phyloP scores from a whole-genome alignment of 257 asterid genomes.

The Solanum pinnatisectum region DNA sequence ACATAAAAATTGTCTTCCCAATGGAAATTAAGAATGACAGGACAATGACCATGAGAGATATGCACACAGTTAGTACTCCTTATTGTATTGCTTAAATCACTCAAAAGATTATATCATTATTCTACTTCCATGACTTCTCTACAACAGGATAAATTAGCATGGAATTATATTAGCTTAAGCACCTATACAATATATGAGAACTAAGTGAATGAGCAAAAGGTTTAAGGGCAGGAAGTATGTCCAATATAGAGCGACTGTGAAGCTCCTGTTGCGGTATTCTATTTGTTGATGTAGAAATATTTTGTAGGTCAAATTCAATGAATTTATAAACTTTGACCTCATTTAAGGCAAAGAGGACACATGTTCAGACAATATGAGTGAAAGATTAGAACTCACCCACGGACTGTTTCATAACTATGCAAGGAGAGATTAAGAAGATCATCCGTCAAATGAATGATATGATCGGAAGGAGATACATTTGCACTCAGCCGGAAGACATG shows the following conservation, averaged over 20 bases:
- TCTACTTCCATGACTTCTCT: neutral
- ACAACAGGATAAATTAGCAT: neutral
- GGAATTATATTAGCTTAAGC: neutral
- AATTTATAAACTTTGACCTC: neutral
- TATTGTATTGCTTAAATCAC: neutral
- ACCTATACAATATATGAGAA: neutral
- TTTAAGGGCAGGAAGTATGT: neutral
- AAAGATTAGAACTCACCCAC: constrained; percentile 49
- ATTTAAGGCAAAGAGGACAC: neutral
- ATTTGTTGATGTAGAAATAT: neutral
- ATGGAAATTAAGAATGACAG: neutral
- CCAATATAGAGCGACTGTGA: neutral
- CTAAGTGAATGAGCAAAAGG: neutral
- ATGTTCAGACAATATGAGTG: neutral
- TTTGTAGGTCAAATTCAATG: neutral
- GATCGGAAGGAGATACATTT: constrained; percentile 56
- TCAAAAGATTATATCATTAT: neutral
- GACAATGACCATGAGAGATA: neutral
- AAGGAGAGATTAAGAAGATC: constrained; percentile 82
- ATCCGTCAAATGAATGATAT: constrained; percentile 49
- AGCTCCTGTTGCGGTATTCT: neutral
- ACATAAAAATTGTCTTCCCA: neutral
- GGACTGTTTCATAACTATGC: constrained; percentile 93
- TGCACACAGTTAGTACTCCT: neutral
- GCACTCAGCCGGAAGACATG: constrained; percentile 59